Evolutionary conservation across 1,139 yeast species (phyloP).

Genomic region (Candida gigantensis): DNA sequence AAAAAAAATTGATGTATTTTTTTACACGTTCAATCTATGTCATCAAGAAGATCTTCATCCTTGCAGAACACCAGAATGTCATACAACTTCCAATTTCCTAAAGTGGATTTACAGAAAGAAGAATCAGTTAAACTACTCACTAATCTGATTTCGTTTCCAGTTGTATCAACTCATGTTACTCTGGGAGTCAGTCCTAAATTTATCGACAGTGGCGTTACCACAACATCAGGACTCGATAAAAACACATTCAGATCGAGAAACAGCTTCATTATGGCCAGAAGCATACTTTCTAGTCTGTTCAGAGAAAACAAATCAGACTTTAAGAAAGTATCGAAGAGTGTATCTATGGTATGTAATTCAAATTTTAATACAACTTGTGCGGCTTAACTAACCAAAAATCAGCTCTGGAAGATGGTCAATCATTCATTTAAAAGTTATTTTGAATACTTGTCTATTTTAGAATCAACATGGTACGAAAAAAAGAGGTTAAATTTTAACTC

Average conservation of each 20-base stretch:
- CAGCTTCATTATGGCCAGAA: conserved; percentile 23
- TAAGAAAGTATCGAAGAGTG: conserved; percentile 18
- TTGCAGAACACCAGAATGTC: conserved; percentile 1
- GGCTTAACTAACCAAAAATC: conserved; percentile 12
- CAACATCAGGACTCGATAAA: neutral
- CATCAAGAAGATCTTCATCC: no score
- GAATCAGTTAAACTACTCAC: conserved; percentile 7
- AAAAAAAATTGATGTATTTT: conserved; percentile 3
- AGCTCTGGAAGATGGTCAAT: conserved; percentile 24
- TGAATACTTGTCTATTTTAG: conserved; percentile 23
- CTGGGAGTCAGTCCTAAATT: conserved; percentile 1
- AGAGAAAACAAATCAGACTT: conserved; percentile 13
- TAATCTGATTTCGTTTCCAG: conserved; percentile 6
- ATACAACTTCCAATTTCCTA: conserved; percentile 8
- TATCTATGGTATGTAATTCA: conserved; percentile 21
- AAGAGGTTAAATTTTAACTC: conserved; percentile 14
- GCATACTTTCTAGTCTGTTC: conserved; percentile 16
- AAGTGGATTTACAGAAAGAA: neutral
- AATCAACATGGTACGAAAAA: conserved; percentile 19
- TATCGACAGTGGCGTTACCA: neutral
- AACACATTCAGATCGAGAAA: conserved; percentile 20
- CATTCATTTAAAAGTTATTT: conserved; percentile 19
- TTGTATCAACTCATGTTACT: conserved; percentile 7
- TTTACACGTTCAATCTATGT: conserved; percentile 3
- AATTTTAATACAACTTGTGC: neutral